phyloP scores from a whole-genome alignment of 2,329 filamentous ascomycete species.

The Penicillium sp. region DNA sequence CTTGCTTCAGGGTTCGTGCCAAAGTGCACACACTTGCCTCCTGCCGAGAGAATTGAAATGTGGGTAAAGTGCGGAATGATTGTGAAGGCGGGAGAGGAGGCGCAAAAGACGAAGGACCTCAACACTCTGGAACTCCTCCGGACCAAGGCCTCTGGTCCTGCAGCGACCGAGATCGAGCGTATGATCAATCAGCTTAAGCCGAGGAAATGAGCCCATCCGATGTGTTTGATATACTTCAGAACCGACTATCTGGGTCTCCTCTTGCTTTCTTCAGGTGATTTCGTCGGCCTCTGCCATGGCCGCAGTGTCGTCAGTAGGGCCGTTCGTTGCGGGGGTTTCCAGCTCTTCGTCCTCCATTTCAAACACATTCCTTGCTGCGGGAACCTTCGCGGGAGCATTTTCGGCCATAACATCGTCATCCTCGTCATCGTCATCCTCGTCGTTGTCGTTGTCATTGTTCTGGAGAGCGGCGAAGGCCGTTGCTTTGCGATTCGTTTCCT shows the following conservation, averaged over 20 bases:
- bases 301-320: conserved; percentile 30
- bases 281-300: conserved; percentile 43
- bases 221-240: conserved; percentile 13
- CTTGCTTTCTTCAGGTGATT: conserved; percentile 41
- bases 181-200: conserved; percentile 61
- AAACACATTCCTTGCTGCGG: conserved; percentile 18
- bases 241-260: background rate
- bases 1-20: conserved; percentile 81
- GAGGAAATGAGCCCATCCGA: conserved; percentile 39
- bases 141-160: conserved; percentile 70
- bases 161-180: conserved; percentile 78
- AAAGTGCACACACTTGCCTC: conserved; percentile 75
- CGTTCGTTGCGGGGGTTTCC: conserved; percentile 23
- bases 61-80: conserved; percentile 95
- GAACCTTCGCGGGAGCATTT: conserved; percentile 25
- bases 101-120: conserved; percentile 76
- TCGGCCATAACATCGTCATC: conserved; percentile 35
- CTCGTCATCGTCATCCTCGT: conserved; percentile 44
- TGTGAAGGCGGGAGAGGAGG: conserved; percentile 87
- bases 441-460: conserved; percentile 51
- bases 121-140: conserved; percentile 73
- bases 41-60: conserved; percentile 78
- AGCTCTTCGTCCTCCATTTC: conserved; percentile 9
- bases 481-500: conserved; percentile 42
- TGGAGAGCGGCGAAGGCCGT: conserved; percentile 40